phyloP scores from a whole-genome alignment of 371 early-diverging fungal genomes.

The Mortierella sp. region DNA sequence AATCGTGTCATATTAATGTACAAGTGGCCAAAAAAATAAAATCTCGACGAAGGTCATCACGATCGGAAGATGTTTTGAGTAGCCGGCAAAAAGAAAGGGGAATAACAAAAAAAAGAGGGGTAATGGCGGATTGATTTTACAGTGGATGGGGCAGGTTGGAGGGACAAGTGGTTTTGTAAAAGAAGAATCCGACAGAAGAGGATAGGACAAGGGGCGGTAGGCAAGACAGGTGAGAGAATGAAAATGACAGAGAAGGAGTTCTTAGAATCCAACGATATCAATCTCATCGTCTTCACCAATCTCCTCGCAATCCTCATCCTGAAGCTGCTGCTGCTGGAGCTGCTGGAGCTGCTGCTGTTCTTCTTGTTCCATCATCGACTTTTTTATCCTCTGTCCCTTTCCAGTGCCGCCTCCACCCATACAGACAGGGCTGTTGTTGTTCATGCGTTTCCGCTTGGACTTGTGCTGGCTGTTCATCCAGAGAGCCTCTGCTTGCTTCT shows the following conservation, averaged over 20 bases:
- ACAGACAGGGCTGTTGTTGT: conserved; percentile 35
- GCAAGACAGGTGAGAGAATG: not conserved
- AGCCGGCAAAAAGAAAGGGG: not conserved
- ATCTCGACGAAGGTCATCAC: conserved; percentile 50
- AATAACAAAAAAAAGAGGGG: not conserved
- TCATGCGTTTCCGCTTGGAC: conserved; percentile 30
- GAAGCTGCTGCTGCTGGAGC: not conserved
- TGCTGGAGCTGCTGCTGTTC: not conserved
- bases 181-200: conserved; percentile 3
- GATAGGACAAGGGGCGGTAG: not conserved
- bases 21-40: conserved; percentile 14
- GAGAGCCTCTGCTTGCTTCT: conserved; percentile 19
- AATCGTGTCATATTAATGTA: conserved; percentile 42
- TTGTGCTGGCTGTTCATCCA: conserved; percentile 31
- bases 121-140: conserved; percentile 10
- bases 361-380: conserved; percentile 12
- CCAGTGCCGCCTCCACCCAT: conserved; percentile 40
- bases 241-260: not conserved
- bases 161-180: not conserved
- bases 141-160: not conserved
- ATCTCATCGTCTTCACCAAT: conserved; percentile 26
- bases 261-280: conserved; percentile 29
- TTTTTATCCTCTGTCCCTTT: conserved; percentile 25
- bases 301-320: conserved; percentile 17
- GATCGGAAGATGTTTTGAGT: conserved; percentile 24